Conservation (phyloP, 352 stramenopile genomes). For the Thraustochytrium striatum region DNA sequence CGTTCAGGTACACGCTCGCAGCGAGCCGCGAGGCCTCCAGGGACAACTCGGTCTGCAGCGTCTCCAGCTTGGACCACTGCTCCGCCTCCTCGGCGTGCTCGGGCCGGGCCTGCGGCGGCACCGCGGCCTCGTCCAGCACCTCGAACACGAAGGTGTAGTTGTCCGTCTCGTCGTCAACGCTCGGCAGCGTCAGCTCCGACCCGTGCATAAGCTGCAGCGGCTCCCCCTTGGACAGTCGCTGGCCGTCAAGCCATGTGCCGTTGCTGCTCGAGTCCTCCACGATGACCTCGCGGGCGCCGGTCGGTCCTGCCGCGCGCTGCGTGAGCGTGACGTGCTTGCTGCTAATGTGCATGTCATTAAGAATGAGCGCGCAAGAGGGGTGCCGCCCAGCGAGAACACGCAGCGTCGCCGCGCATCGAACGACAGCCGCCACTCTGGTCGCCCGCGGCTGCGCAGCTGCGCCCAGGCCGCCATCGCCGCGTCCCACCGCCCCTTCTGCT, state of each 20-base stretch:
- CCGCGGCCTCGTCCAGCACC: background rate
- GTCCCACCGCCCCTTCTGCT: too few relatives aligned
- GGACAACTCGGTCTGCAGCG: slow-evolving; percentile 8
- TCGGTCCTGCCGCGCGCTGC: background rate
- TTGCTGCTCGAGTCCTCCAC: slow-evolving; percentile 32
- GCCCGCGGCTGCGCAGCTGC: background rate
- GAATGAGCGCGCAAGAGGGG: slow-evolving; percentile 24
- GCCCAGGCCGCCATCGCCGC: too few relatives aligned
- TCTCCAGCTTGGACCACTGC: slow-evolving; percentile 33
- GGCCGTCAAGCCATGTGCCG: slow-evolving; percentile 22
- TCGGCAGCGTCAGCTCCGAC: slow-evolving; percentile 13
- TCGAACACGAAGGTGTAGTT: slow-evolving; percentile 44
- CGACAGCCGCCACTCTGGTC: background rate
- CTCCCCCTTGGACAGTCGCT: background rate
- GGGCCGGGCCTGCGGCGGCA: background rate
- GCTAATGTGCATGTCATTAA: slow-evolving; percentile 39
- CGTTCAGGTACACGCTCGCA: slow-evolving; percentile 42
- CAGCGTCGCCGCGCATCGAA: slow-evolving; percentile 21
- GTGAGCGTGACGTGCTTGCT: slow-evolving; percentile 16
- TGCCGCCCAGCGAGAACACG: slow-evolving; percentile 23
- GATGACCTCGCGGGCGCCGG: slow-evolving; percentile 24
- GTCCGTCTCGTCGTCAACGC: slow-evolving; percentile 7
- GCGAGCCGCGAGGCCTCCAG: slow-evolving; percentile 12
- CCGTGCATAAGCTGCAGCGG: slow-evolving; percentile 10
- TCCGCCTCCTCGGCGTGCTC: slow-evolving; percentile 2